Evolutionary conservation across 225 moss, liverwort and hornwort species (phyloP).

Genomic region (Antitrichia curtipendula): DNA sequence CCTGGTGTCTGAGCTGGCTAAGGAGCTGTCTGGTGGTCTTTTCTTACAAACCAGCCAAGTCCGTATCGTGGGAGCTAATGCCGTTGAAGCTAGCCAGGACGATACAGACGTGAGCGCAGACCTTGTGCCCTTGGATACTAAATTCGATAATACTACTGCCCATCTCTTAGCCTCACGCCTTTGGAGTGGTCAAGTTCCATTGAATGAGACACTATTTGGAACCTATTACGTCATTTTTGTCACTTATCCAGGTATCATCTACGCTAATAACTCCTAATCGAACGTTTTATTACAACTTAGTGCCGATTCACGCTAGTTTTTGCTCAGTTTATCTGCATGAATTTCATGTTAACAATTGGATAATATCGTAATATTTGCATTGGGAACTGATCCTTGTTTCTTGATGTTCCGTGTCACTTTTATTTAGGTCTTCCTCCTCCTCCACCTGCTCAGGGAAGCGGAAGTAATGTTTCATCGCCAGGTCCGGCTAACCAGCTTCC

Average conservation of each 20-base stretch:
- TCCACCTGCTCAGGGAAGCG: slow-evolving; percentile 14
- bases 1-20: slow-evolving; percentile 44
- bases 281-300: neutral
- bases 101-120: slow-evolving; percentile 45
- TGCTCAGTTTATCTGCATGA: neutral
- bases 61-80: slow-evolving; percentile 38
- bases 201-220: slow-evolving; percentile 67
- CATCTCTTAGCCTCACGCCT: slow-evolving; percentile 69
- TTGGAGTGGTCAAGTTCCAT: slow-evolving; percentile 44
- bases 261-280: neutral
- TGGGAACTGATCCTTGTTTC: neutral
- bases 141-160: slow-evolving; percentile 54
- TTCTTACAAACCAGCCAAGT: slow-evolving; percentile 66
- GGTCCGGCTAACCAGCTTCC: slow-evolving; percentile 15
- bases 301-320: neutral
- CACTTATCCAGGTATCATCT: slow-evolving; percentile 39
- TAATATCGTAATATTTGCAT: neutral
- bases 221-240: slow-evolving; percentile 46
- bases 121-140: slow-evolving; percentile 47
- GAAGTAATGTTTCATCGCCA: neutral
- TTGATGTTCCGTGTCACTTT: neutral
- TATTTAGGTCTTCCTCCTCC: slow-evolving; percentile 41
- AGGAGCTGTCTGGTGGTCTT: slow-evolving; percentile 49
- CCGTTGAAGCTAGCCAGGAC: slow-evolving; percentile 32
- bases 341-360: neutral